Base-by-base conservation (phyloP, 2,329 filamentous ascomycete species). In the Xylogone sp. region DNA sequence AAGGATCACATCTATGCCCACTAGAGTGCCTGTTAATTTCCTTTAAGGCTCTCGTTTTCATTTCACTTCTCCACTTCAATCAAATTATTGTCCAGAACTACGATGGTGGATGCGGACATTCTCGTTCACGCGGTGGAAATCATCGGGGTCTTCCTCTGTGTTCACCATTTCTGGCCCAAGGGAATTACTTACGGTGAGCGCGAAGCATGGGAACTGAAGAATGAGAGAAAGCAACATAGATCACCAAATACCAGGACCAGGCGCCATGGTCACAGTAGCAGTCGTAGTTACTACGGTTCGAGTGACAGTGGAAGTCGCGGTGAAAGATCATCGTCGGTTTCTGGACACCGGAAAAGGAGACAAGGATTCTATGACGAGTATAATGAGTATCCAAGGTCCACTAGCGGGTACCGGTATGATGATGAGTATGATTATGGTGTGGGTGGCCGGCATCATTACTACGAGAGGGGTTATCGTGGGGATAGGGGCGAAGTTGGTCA, bases 101-200 rank as follows among this genome's bases (percentile, higher is more conserved):
- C 47, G 43, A 61, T 61, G 59, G 56, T 55, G 19, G 42, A 50
- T n/a, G 46, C 49, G n/a, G 47, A 48, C 21, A 54, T 46, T 39
- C 24, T 62, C 42, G 42, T 62, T 39, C 58, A 63, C 49, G 45
- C 56, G 20, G 44, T 56, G 19, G 52, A 60, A 22, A 61, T 64
- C 42, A 42, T 60, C 18, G 57, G 56, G 7, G 55, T 58, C 19
- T 59, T 63, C 55, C 48, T 56, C 22, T 59, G 55, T 24, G 56
- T 53, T 2, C 57, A 62, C 42, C 55, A 63, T 20, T 58, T 63
- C n/a, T 63, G 59, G 58, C 62, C 61, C 1, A 62, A 60, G 31
- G 62, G 61, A 2, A 48, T 61, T 13, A 57, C 51, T 2, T 62
- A 62, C 24, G 55, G 60, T 20, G 57, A 62, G n/a, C 43, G 53